These are phyloP conservation scores for Phlebopus sp. DNA, from an alignment of 1,284 basidiomycete genomes.

Conservation along the genomic window DNA sequence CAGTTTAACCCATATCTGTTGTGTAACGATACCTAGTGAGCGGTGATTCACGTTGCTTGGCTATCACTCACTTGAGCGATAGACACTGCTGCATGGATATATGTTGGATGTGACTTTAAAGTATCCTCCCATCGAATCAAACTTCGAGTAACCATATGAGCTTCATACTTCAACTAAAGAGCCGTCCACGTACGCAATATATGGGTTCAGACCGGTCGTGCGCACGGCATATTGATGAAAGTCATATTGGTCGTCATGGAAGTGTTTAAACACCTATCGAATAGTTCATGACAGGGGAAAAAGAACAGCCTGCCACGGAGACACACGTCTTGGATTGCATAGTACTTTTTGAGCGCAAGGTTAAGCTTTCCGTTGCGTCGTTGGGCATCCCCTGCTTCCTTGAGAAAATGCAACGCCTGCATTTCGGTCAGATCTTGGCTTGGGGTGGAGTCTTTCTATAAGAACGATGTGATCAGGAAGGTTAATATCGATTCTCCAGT, in stretches of 20 bases:
- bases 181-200: slow-evolving; percentile 61
- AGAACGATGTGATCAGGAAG: slow-evolving; percentile 9
- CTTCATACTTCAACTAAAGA: background rate
- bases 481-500: background rate
- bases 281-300: slow-evolving; percentile 3
- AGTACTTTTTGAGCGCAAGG: slow-evolving; percentile 86
- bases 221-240: slow-evolving; percentile 96
- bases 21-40: slow-evolving; percentile 12
- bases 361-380: slow-evolving; percentile 65
- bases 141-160: slow-evolving; percentile 37
- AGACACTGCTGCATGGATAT: slow-evolving; percentile 71
- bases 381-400: slow-evolving; percentile 80
- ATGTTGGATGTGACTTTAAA: slow-evolving; percentile 73
- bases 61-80: slow-evolving; percentile 54
- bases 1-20: slow-evolving; percentile 71
- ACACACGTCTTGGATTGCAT: slow-evolving; percentile 69
- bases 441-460: slow-evolving; percentile 82
- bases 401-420: slow-evolving; percentile 90
- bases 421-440: slow-evolving; percentile 90
- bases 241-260: slow-evolving; percentile 97
- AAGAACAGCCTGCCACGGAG: slow-evolving; percentile 10
- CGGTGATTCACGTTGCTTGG: slow-evolving; percentile 7
- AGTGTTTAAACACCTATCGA: slow-evolving; percentile 74
- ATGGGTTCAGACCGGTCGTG: slow-evolving; percentile 85
- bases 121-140: slow-evolving; percentile 83